These are phyloP conservation scores for Russula earlei DNA, from an alignment of 768 basidiomycete genomes.

Conservation along the genomic window DNA sequence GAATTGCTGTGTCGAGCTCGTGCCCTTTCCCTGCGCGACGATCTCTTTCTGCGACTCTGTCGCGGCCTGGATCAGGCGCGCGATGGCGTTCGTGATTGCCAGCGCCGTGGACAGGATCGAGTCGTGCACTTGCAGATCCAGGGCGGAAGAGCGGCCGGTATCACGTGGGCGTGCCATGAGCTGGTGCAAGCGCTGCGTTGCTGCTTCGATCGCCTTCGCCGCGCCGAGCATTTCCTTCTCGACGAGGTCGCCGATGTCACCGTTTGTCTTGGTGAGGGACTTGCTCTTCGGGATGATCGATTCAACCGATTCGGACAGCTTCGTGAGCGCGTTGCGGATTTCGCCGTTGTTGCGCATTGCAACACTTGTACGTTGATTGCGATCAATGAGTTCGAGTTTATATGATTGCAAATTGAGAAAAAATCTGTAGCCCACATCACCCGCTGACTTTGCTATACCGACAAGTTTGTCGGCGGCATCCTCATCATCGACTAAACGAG, in stretches of 20 bases:
- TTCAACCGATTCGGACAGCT: slow-evolving; percentile 84
- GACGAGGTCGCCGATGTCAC: slow-evolving; percentile 92
- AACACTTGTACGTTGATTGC: slow-evolving; percentile 66
- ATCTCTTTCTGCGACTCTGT: slow-evolving; percentile 99
- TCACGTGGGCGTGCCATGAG: slow-evolving; percentile 90
- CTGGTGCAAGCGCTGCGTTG: slow-evolving; percentile 81
- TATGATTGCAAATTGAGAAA: slow-evolving; percentile 96
- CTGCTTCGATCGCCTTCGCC: slow-evolving; percentile 86
- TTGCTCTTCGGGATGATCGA: slow-evolving; percentile 77
- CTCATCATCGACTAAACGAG: slow-evolving; percentile 82
- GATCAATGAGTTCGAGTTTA: slow-evolving; percentile 73
- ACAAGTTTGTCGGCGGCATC: slow-evolving; percentile 90
- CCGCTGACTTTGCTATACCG: slow-evolving; percentile 71
- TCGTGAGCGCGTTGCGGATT: slow-evolving; percentile 68
- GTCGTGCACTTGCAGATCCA: slow-evolving; percentile 96
- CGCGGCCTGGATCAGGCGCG: slow-evolving; percentile 88
- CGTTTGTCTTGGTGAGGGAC: slow-evolving; percentile 67
- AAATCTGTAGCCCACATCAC: slow-evolving; percentile 82
- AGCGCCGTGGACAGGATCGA: slow-evolving; percentile 90
- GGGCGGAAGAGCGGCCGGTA: slow-evolving; percentile 74
- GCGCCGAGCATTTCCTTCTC: slow-evolving; percentile 94
- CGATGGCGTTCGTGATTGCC: slow-evolving; percentile 93
- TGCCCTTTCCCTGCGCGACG: slow-evolving; percentile 89
- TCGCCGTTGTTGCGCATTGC: slow-evolving; percentile 87
- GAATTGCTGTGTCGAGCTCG: slow-evolving; percentile 89